Evolutionary conservation across 2,329 filamentous ascomycete genomes (phyloP), one percentile per base, ranked within the genome.

Genomic region (Aspergillus thermomutatus): DNA sequence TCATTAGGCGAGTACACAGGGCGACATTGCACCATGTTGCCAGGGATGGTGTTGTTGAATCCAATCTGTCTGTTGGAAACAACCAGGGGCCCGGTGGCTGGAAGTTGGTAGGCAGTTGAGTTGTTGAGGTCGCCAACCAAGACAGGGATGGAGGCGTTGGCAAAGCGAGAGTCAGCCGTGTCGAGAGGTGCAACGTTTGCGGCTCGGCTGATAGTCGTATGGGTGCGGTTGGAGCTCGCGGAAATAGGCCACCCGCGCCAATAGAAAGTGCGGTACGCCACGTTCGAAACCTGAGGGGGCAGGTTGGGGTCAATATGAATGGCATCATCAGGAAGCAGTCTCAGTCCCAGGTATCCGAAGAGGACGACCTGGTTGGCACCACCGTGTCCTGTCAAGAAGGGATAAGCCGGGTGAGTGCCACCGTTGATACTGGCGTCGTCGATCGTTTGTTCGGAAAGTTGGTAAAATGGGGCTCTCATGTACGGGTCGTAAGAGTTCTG

Each of bases 301-400:
- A 89, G 74, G 10, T 82, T 82, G 0, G 87, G 87, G 55, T 88
- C 80, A 52, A 90, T 74, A 60, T 87, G 75, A 14, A 80, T 81
- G n/a, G 85, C 73, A 17, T 79, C 78, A 57, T 86, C 83, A 2
- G 85, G 78, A 49, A 83, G 78, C 1, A 87, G 75, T 11, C 86
- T 80, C 3, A 88, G 76, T 1, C 87, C 87, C 0, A 89, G 79
- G 66, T 87, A 90, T 0, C 87, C 87, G 63, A 86, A 89, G 2
- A 88, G 78, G 0, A 82, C 82, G 25, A 89, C 83, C 68, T 88
- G 87, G 61, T 88, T 83, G 14, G 86, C 83, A 53, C 87, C 87
- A 21, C 87, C 87, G 65, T 87, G 84, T 3, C 87, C 87, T 0
- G 87, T 90, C 25, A 90, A 72, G 75, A 90, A 90, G 0, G 87